phyloP scores from a whole-genome alignment of 2,329 filamentous ascomycete genomes.

The Mycosphaerella arachidis region DNA sequence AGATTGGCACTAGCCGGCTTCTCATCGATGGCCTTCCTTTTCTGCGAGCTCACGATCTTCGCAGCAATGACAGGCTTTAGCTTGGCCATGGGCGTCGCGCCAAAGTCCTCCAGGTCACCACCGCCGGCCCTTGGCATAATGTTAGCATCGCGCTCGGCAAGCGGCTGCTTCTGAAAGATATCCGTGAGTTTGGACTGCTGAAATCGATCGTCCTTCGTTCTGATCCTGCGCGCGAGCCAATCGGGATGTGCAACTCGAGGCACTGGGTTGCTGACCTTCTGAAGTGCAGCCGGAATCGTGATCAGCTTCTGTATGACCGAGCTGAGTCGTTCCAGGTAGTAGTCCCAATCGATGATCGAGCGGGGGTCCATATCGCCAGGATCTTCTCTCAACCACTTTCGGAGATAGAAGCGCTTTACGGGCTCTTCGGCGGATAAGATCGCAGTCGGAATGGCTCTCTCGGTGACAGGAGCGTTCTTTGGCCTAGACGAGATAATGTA shows the following conservation, averaged over 20 bases:
- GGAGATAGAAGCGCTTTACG: conserved; percentile 82
- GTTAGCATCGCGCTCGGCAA: conserved; percentile 68
- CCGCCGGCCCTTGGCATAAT: conserved; percentile 46
- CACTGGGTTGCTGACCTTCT: conserved; percentile 91
- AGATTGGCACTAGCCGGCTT: conserved; percentile 63
- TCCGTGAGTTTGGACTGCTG: conserved; percentile 99
- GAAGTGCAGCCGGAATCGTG: conserved; percentile 92
- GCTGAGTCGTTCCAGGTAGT: conserved; percentile 91
- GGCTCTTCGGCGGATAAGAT: conserved; percentile 93
- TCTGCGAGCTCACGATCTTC: conserved; percentile 37
- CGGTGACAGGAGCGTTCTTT: conserved; percentile 85
- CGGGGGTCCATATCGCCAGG: conserved; percentile 86
- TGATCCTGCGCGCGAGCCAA: conserved; percentile 90
- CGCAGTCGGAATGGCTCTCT: conserved; percentile 87
- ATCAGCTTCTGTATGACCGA: conserved; percentile 99
- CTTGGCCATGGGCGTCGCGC: conserved; percentile 32
- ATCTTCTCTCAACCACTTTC: conserved; percentile 94
- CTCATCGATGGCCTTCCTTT: conserved; percentile 46
- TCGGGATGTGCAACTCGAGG: conserved; percentile 91
- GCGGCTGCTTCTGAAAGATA: conserved; percentile 68
- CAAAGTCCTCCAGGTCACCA: conserved; percentile 53
- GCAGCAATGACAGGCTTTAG: conserved; percentile 44
- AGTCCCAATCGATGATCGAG: conserved; percentile 89
- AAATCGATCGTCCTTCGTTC: conserved; percentile 92
- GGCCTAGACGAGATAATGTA: conserved; percentile 94